phyloP scores from a whole-genome alignment of 2,329 filamentous ascomycete species.

The Clonostachys sp. region DNA sequence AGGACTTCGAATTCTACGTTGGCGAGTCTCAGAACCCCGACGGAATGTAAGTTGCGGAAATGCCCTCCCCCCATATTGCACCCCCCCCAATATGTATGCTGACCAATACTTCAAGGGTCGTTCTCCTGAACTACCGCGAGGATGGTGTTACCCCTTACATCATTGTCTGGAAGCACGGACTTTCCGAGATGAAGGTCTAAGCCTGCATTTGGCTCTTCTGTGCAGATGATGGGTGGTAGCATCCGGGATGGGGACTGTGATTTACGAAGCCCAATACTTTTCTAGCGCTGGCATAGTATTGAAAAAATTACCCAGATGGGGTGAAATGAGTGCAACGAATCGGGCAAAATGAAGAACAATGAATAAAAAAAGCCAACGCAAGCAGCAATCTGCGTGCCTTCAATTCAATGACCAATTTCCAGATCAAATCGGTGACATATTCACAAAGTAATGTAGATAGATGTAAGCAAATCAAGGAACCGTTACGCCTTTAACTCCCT shows the following conservation, averaged over 20 bases:
- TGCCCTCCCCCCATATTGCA: not conserved
- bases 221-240: too few relatives aligned
- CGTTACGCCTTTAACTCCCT: too few relatives aligned
- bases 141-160: conserved; percentile 89
- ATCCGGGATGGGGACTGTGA: too few relatives aligned
- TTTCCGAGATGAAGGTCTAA: conserved; percentile 90
- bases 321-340: too few relatives aligned
- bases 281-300: too few relatives aligned
- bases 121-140: conserved; percentile 96
- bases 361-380: conserved; percentile 3
- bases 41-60: conserved; percentile 68
- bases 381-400: conserved; percentile 2
- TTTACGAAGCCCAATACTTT: too few relatives aligned
- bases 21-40: conserved; percentile 91
- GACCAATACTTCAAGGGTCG: conserved; percentile 51
- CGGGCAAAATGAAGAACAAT: not conserved
- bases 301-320: too few relatives aligned
- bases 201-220: not conserved
- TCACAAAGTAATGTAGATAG: too few relatives aligned
- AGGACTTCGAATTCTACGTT: conserved; percentile 93
- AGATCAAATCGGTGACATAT: too few relatives aligned
- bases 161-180: conserved; percentile 92
- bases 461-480: too few relatives aligned
- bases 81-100: conserved; percentile 1
- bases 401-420: too few relatives aligned